Base-by-base conservation (phyloP, 176 grass and related monocot species). In the Sorghum bicolor region DNA sequence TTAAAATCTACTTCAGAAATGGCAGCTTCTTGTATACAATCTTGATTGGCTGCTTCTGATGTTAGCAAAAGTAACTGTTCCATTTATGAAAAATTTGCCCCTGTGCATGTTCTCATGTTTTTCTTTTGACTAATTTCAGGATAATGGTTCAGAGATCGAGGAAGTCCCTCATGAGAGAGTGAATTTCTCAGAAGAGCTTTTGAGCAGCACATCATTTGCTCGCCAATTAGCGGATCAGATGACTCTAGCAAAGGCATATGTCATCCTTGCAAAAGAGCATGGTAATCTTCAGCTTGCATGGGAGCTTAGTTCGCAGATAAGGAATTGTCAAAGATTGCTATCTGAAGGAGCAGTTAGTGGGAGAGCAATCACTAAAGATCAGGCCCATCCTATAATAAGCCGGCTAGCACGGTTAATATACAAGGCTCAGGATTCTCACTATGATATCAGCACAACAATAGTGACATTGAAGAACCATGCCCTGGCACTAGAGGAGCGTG, bases 231-330 rank as follows among this genome's bases (percentile, higher is more conserved):
- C 89, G 2, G 93, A 99, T 86, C 91, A 99, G 80, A 99, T 99
- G 93, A 94, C 89, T 83, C 88, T 99, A 77, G 97, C 93, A 20
- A 99, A 99, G 86, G 97, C 93, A 57, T 99, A 99, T 84, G 82
- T 96, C 45, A 85, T 99, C 67, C 89, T 96, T 77, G 86, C 93
- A 64, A 99, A 99, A 94, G 97, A 99, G 75, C 97, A 99, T 38
- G 86, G 81, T 30, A 92, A 99, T 57, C 87, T 99, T 75, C 88
- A 91, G 75, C 91, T 99, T 83, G 93, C 97, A 36, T 96, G 97
- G 97, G 97, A 99, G 67, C 81, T 99, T 84, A 94, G 89, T 85
- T 92, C 93, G 39, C 97, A 96, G 87, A 99, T 99, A 86, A 91
- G 93, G 72, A 92, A 79, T 87, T 94, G 89, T 60, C 97, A 99